These are phyloP conservation scores for Spatholobus suberectus DNA, from an alignment of 306 rosid species.

Conservation along the genomic window DNA sequence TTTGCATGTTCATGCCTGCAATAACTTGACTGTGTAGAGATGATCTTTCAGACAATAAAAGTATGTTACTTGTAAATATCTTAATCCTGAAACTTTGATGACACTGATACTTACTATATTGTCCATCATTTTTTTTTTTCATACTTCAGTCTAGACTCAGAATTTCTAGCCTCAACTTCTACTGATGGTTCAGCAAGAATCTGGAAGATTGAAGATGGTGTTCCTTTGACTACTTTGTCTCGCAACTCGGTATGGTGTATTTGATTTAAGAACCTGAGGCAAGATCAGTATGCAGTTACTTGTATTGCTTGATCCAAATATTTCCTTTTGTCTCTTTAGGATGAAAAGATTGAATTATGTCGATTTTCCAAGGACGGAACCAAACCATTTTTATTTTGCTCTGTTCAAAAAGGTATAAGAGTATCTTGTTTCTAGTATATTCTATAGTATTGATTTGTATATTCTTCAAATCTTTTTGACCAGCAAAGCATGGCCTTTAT, in stretches of 20 bases:
- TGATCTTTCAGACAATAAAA: slow-evolving; percentile 22
- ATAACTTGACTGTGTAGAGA: slow-evolving; percentile 1
- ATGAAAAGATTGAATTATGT: slow-evolving; percentile 89
- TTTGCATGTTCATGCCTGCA: background rate
- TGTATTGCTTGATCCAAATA: slow-evolving; percentile 20
- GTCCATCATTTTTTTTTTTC: slow-evolving; percentile 41
- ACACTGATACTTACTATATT: slow-evolving; percentile 31
- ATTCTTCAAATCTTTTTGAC: slow-evolving; percentile 25
- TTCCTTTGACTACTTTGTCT: slow-evolving; percentile 76
- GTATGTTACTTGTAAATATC: slow-evolving; percentile 12
- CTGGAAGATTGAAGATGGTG: slow-evolving; percentile 91
- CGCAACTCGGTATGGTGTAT: slow-evolving; percentile 67
- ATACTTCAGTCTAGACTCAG: slow-evolving; percentile 79
- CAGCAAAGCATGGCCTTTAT: slow-evolving; percentile 22
- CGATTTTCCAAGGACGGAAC: slow-evolving; percentile 96
- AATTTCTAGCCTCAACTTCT: slow-evolving; percentile 88
- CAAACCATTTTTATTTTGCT: slow-evolving; percentile 87
- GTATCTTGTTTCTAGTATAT: slow-evolving; percentile 20
- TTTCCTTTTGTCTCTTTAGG: slow-evolving; percentile 52
- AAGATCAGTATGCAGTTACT: slow-evolving; percentile 18
- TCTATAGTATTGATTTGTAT: background rate
- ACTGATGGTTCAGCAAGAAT: slow-evolving; percentile 90
- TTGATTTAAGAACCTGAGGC: slow-evolving; percentile 14
- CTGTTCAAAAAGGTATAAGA: slow-evolving; percentile 73
- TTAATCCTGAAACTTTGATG: slow-evolving; percentile 23